Evolutionary conservation across 2,329 filamentous ascomycete genomes (phyloP).

Genomic region (Epichloe scottii): DNA sequence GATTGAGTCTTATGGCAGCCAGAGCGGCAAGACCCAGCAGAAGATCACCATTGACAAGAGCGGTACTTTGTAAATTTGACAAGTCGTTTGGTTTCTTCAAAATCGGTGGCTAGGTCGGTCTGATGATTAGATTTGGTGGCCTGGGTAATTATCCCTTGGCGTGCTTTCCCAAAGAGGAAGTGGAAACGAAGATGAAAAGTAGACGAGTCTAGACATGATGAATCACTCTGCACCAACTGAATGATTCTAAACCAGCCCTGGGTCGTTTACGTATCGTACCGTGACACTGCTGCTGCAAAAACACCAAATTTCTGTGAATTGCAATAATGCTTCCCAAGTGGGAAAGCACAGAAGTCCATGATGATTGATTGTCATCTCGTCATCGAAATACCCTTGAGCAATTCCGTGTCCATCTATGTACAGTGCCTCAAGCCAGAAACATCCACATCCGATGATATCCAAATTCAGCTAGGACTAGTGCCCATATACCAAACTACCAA

Average conservation of each 20-base stretch:
- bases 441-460: too few species aligned
- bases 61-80: slow-evolving; percentile 32
- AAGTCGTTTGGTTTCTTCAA: neutral
- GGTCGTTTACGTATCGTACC: neutral
- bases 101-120: neutral
- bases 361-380: too few species aligned
- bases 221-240: too few species aligned
- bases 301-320: too few species aligned
- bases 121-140: neutral
- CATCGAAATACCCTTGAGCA: too few species aligned
- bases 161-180: neutral
- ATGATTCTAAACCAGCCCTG: too few species aligned
- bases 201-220: neutral
- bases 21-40: slow-evolving; percentile 38
- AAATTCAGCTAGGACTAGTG: neutral
- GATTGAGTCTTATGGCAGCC: slow-evolving; percentile 45
- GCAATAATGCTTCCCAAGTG: too few species aligned
- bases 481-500: neutral
- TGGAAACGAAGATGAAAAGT: neutral
- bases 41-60: slow-evolving; percentile 44
- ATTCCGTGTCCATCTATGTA: too few species aligned
- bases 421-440: too few species aligned
- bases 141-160: neutral
- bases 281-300: neutral
- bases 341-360: too few species aligned